These are phyloP conservation scores for Penicillium antarcticum DNA, from an alignment of 495 filamentous ascomycete species.

Conservation along the genomic window DNA sequence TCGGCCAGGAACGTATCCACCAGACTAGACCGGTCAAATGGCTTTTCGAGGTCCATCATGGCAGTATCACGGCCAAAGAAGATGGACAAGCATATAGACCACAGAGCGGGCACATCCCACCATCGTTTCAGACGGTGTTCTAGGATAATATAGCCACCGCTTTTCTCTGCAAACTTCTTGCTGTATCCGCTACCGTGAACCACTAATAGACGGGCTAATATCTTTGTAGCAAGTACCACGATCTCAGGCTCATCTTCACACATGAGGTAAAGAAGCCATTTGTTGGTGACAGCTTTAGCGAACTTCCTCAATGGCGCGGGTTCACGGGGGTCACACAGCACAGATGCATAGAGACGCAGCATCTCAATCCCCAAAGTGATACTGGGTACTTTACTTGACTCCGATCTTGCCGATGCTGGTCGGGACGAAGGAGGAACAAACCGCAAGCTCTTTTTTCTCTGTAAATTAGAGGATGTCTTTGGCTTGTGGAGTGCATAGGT, in stretches of 20 bases:
- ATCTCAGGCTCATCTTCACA: constrained; percentile 83
- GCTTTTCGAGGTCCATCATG: constrained; percentile 65
- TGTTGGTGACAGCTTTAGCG: constrained; percentile 92
- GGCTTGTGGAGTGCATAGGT: constrained; percentile 84
- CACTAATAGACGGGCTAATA: constrained; percentile 81
- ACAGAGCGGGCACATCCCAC: constrained; percentile 83
- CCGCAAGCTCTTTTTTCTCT: constrained; percentile 52
- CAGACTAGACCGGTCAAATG: constrained; percentile 70
- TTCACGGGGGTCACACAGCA: constrained; percentile 73
- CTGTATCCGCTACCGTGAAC: constrained; percentile 75
- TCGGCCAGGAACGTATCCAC: constrained; percentile 61
- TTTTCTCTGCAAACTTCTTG: constrained; percentile 79
- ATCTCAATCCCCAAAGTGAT: constrained; percentile 68
- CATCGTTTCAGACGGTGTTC: constrained; percentile 75
- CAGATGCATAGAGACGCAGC: constrained; percentile 74
- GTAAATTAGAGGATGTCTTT: constrained; percentile 35
- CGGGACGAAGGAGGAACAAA: constrained; percentile 30
- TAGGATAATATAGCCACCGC: constrained; percentile 82
- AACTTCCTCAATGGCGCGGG: constrained; percentile 72
- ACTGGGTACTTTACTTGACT: constrained; percentile 28
- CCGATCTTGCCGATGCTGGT: constrained; percentile 18
- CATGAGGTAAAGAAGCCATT: constrained; percentile 95
- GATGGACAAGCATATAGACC: constrained; percentile 87
- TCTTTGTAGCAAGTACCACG: constrained; percentile 76
- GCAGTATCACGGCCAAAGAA: constrained; percentile 81